phyloP scores from a whole-genome alignment of 257 asterid genomes.

The Knoxia roxburghii region DNA sequence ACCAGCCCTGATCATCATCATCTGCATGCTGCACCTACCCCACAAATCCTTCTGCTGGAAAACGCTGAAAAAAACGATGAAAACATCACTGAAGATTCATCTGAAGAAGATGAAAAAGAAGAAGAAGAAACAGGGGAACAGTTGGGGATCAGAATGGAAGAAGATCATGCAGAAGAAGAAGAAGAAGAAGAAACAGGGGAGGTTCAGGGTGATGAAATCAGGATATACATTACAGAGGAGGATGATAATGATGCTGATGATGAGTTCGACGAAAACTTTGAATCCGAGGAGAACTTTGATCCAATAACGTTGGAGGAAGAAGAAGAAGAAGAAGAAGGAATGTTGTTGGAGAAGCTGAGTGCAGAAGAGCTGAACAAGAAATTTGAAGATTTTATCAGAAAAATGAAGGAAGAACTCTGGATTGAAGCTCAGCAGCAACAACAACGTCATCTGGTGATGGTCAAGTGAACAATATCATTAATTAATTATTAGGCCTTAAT shows the following conservation, averaged over 20 bases:
- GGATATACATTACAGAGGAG: neutral
- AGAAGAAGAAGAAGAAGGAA: constrained; percentile 7
- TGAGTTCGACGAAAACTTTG: neutral
- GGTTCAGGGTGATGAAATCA: neutral
- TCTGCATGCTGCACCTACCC: neutral
- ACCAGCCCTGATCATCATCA: neutral
- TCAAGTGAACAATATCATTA: constrained; percentile 14
- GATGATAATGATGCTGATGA: constrained; percentile 8
- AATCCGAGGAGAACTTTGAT: neutral
- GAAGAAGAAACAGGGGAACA: neutral
- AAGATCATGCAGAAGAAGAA: neutral
- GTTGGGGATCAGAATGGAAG: neutral
- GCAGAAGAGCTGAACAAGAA: constrained; percentile 35
- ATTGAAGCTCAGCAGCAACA: constrained; percentile 29
- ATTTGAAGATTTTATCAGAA: constrained; percentile 37
- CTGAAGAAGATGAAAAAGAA: neutral
- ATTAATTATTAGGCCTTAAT: too few relatives aligned
- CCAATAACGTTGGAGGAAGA: constrained; percentile 2
- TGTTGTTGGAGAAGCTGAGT: constrained; percentile 20
- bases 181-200: neutral
- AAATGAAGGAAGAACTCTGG: constrained; percentile 36
- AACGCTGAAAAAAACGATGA: neutral
- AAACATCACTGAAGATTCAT: neutral
- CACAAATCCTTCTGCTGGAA: neutral
- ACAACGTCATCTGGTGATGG: constrained; percentile 21